Conservation (phyloP, 208 protist species). For the Porcisia hertigi region DNA sequence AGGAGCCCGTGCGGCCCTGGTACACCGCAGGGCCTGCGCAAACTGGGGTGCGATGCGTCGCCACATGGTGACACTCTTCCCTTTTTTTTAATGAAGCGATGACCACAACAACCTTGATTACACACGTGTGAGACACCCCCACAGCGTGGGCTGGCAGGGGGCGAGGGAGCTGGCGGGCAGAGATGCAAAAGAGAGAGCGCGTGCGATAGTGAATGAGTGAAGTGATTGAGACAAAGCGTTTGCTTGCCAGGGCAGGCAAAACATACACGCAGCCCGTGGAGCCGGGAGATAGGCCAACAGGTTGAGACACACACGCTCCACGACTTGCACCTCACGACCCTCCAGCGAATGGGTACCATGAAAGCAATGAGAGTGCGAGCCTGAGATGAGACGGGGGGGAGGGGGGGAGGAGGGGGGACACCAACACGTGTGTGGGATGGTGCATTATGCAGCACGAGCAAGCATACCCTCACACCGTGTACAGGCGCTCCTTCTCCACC, state of each 20-base stretch:
- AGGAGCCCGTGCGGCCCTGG: neutral
- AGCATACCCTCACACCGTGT: too few relatives aligned
- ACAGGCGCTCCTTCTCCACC: too few relatives aligned
- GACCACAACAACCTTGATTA: neutral
- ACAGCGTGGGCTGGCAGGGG: too few relatives aligned
- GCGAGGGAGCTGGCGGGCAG: neutral
- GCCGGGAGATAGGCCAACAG: too few relatives aligned
- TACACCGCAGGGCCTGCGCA: neutral
- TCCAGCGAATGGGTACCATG: too few relatives aligned
- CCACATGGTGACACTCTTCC: neutral
- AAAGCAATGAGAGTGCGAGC: neutral
- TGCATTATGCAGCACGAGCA: too few relatives aligned
- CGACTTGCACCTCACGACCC: too few relatives aligned
- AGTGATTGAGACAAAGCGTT: neutral
- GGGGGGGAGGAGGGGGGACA: neutral
- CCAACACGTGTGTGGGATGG: too few relatives aligned
- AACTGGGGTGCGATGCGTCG: neutral
- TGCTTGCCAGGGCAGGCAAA: neutral
- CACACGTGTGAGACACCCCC: too few relatives aligned
- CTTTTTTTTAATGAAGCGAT: too few relatives aligned
- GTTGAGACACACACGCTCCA: neutral
- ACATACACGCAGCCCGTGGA: neutral
- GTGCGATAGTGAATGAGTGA: neutral
- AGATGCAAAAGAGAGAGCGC: conserved; percentile 15
- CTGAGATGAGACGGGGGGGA: neutral